Evolutionary conservation across 495 filamentous ascomycete genomes (phyloP), one percentile per base, ranked within the genome.

Genomic region (Tetracladium setigerum): DNA sequence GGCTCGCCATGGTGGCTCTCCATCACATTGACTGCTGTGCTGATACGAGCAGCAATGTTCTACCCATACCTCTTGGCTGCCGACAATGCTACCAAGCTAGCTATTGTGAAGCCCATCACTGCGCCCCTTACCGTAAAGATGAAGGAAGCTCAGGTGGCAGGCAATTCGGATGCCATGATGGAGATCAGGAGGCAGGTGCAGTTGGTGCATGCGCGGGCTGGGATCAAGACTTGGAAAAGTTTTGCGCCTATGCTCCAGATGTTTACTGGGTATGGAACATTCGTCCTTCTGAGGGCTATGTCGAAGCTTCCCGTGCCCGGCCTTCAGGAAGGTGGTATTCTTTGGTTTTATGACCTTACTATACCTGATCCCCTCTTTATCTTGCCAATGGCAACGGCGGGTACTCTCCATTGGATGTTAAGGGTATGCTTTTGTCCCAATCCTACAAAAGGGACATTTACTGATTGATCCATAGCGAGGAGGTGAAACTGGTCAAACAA

Each of bases 291-390:
- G 47, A 68, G 77, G 22, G 81, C 68, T 41, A 95, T 95, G 89
- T 60, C 81, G 2, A 51, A 62, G 14, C 60, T 98, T 19, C 91
- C 92, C 1, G 86, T 95, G 5, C 89, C 90, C 0, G 84, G 77
- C 1, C 52, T 97, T 46, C 71, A 83, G 45, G 65, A 63, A 8
- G 89, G 84, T 27, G 81, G 86, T 2, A 47, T 80, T 6, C 63
- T 74, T 11, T 97, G 94, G 94, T 76, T 97, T 53, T 64, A 64
- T 4, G 84, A 99, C 57, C 66, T 99, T 46, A 85, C 90, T 1
- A 60, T 84, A 10, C 44, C 76, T 1, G 92, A 99, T 62, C 90
- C 94, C 0, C 77, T 68, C 39, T 86, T 68, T 49, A 65, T 91
- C 31, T 61, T 97, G n/a, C 92, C 92, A 0, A 18, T 78, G 6